A percentile compares a stretch with the other conserved stretches of the same genome.
phyloP scores from a whole-genome alignment of 2,329 filamentous ascomycete genomes.

The Calonectria pseudoturangicola region DNA sequence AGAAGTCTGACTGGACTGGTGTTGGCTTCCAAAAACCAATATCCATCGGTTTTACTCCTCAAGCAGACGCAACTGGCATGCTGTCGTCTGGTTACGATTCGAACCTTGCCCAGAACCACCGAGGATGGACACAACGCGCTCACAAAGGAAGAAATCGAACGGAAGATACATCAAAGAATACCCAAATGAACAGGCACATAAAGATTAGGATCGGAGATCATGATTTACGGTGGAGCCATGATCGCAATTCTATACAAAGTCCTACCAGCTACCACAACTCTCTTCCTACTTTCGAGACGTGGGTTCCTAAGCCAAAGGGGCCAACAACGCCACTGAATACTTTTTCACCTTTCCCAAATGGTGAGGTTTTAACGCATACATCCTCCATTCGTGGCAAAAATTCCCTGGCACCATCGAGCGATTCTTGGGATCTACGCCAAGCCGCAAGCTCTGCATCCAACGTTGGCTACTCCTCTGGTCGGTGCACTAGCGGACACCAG shows the following conservation, averaged over 20 bases:
- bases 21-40: constrained; percentile 57
- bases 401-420: background rate
- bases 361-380: constrained; percentile 6
- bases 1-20: constrained; percentile 58
- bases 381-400: background rate
- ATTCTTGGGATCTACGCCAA: background rate
- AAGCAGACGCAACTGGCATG: background rate
- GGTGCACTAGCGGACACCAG: background rate
- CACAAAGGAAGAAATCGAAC: background rate
- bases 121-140: background rate
- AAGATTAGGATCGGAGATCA: constrained; percentile 56
- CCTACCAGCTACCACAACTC: constrained; percentile 26
- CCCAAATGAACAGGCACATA: constrained; percentile 34
- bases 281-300: constrained; percentile 12
- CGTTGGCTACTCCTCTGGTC: background rate
- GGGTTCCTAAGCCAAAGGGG: constrained; percentile 11
- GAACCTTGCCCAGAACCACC: constrained; percentile 6
- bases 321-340: background rate
- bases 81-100: background rate
- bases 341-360: background rate
- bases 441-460: constrained; percentile 8
- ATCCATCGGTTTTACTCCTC: constrained; percentile 44
- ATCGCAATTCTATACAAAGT: constrained; percentile 54
- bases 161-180: background rate
- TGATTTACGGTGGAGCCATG: constrained; percentile 55